These are phyloP conservation scores for Talaromyces piceae DNA, from an alignment of 2,329 filamentous ascomycete genomes.

Conservation along the genomic window DNA sequence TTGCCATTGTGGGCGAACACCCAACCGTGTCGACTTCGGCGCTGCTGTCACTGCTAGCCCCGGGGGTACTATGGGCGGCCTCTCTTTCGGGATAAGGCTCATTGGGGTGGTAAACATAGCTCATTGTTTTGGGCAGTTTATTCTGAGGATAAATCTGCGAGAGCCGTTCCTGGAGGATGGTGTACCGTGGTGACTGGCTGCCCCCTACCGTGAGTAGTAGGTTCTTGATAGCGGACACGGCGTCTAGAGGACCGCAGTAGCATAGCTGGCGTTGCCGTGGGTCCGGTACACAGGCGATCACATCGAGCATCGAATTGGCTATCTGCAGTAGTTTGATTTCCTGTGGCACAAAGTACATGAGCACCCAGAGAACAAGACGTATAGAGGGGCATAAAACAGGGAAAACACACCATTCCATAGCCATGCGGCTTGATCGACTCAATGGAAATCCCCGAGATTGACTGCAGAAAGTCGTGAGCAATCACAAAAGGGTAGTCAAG, in stretches of 20 bases:
- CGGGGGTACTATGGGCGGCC: background rate
- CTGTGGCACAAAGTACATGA: background rate
- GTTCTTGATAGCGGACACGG: background rate
- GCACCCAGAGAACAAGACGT: background rate
- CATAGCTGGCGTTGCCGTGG: background rate
- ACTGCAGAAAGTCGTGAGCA: conserved; percentile 8
- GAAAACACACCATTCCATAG: conserved; percentile 8
- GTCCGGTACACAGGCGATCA: conserved; percentile 6
- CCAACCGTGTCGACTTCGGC: background rate
- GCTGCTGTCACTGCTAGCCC: background rate
- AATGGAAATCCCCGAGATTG: conserved; percentile 5
- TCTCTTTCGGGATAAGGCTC: background rate
- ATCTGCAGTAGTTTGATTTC: conserved; percentile 9
- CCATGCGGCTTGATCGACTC: conserved; percentile 7
- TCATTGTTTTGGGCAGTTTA: background rate
- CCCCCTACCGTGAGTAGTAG: background rate
- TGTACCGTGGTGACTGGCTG: background rate
- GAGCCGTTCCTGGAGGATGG: background rate
- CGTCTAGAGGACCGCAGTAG: background rate
- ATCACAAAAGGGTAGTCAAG: conserved; percentile 10
- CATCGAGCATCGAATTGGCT: conserved; percentile 8
- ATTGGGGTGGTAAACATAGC: too few relatives aligned
- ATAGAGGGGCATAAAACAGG: background rate
- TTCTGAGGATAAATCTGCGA: background rate
- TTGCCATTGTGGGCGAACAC: background rate